These are phyloP conservation scores for Termitomyces sp. DNA, from an alignment of 768 basidiomycete genomes.

Conservation along the genomic window DNA sequence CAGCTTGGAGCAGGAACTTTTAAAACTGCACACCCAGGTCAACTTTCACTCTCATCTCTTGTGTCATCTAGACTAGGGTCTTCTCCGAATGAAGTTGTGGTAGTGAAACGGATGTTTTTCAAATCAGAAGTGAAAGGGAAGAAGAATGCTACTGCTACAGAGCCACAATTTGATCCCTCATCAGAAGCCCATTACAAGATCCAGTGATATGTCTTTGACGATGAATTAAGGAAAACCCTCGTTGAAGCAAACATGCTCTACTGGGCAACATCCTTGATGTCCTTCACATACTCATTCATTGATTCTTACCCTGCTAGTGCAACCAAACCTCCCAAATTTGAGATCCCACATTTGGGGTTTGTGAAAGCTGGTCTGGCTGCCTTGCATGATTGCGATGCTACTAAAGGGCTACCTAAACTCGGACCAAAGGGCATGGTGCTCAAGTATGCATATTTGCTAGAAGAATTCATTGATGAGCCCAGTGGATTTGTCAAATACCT, in stretches of 20 bases:
- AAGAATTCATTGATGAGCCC: constrained; percentile 14
- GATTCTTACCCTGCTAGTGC: background rate
- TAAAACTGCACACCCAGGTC: constrained; percentile 6
- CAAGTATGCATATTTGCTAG: constrained; percentile 1
- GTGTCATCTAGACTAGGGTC: background rate
- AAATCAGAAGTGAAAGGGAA: background rate
- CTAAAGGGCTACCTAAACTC: background rate
- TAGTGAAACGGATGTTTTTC: background rate
- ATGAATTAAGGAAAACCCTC: background rate
- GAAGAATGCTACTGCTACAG: background rate
- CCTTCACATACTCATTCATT: background rate
- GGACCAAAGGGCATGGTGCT: background rate
- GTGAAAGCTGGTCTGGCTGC: background rate
- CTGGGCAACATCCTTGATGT: background rate
- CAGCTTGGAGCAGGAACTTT: background rate
- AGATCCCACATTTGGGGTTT: background rate
- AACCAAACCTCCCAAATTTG: background rate
- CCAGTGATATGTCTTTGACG: background rate
- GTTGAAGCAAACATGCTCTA: constrained; percentile 4
- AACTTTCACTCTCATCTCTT: background rate
- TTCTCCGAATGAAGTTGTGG: background rate
- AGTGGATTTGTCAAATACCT: constrained; percentile 20
- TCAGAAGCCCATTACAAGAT: background rate
- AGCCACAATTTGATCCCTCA: background rate
- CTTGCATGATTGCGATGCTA: background rate